Evolutionary conservation across 192 early-diverging fungal genomes (phyloP), one percentile per base, ranked within the genome.

Genomic region (Glomus cerebriforme): DNA sequence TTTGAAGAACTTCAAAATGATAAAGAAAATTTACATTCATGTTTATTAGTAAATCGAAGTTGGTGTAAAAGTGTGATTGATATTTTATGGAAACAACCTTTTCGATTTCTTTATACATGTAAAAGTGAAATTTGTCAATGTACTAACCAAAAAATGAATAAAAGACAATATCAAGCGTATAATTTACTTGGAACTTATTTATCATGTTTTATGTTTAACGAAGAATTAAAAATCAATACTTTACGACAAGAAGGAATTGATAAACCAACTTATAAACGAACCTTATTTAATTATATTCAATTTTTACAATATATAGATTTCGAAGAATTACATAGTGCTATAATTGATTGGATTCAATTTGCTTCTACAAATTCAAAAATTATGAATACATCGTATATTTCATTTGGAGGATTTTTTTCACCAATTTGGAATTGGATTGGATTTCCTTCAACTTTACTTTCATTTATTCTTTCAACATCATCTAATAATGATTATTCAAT

Each of bases 71-170:
- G 0, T 17, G 35, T n/a, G 10, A 27, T 71, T 1, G 15, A 19
- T 24, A 27, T 45, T 24, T 27, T 71, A 39, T 71, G 69, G 69
- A 13, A 12, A 22, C 37, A 71, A 71, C 69, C 69, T 26, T 71
- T 71, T 71, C 13, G 37, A 71, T 71, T 71, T 27, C 31, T 71
- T 17, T 22, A 47, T 49, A 26, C 34, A n/a, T 45, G 19, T 19
- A 65, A 31, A 65, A 26, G 24, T 22, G 26, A 60, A 60, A 60
- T 8, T 39, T 39, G 37, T 39, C 37, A 60, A 60, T 26, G 8
- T 60, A 22, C 3, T 60, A 26, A 60, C 17, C 27, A 32, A 32
- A 31, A 31, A 32, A 7, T 10, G 27, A 65, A 2, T 32, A 39
- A 39, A 39, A 39, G 37, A 39, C 37, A 39, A 39, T 39, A 9